phyloP scores from a whole-genome alignment of 2,329 filamentous ascomycete species.

The Fonsecaea monophora region DNA sequence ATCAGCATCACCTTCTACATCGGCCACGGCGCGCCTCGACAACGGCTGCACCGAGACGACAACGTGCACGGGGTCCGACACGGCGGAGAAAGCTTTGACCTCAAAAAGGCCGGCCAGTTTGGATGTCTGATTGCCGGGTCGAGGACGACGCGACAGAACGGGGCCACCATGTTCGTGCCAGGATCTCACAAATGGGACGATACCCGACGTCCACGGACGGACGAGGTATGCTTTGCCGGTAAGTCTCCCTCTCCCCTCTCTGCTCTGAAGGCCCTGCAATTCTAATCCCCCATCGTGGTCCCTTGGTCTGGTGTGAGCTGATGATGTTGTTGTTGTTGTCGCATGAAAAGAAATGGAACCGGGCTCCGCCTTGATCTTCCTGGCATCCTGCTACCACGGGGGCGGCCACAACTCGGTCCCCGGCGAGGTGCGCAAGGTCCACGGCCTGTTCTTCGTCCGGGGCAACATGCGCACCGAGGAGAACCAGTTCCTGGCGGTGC shows the following conservation, averaged over 20 bases:
- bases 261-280: background rate
- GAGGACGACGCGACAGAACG: conserved; percentile 52
- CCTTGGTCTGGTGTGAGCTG: conserved; percentile 3
- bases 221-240: conserved; percentile 48
- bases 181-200: conserved; percentile 51
- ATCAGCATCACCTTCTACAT: conserved; percentile 43
- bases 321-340: background rate
- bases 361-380: conserved; percentile 48
- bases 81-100: conserved; percentile 38
- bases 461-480: conserved; percentile 39
- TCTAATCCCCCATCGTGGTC: background rate
- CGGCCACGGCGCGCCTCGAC: conserved; percentile 43
- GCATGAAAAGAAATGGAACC: conserved; percentile 45
- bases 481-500: conserved; percentile 41
- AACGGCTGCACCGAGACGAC: conserved; percentile 49
- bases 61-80: conserved; percentile 44
- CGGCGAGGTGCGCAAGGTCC: conserved; percentile 38
- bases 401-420: conserved; percentile 41
- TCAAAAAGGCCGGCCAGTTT: conserved; percentile 37
- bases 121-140: conserved; percentile 40
- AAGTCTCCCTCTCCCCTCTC: conserved; percentile 1
- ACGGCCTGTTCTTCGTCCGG: conserved; percentile 38
- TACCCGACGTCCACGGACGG: conserved; percentile 40
- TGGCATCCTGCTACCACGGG: conserved; percentile 45
- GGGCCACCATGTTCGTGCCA: conserved; percentile 59